Base-by-base conservation (phyloP, 768 basidiomycete genomes). In the Crucibulum laeve region DNA sequence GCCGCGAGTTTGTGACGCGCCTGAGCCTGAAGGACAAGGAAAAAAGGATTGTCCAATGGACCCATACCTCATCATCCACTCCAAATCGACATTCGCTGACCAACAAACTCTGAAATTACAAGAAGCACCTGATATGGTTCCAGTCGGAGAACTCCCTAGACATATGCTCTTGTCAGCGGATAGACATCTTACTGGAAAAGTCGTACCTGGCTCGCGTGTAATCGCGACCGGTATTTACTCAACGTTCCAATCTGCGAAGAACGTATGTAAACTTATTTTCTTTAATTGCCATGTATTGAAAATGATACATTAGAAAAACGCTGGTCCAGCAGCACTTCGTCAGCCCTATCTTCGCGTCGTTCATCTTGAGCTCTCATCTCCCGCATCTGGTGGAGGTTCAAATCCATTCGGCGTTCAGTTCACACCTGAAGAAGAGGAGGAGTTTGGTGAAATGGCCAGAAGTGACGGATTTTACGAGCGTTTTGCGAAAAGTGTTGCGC, bases 71-170 rank as follows among this genome's bases (percentile, higher is more conserved):
- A 94, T 99, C 58, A 72, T 97, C 13, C 96, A 99, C 63, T 86
- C 91, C 26, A 90, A 91, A 65, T 98, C 91, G 24, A 74, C 79
- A 4, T 99, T 98, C 58, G 86, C 93, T 5, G 96, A 99, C 59
- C 93, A 96, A 53, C 96, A 99, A 64, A 88, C 81, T 8, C 75
- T 99, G 53, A 99, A 99, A 61, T 77, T 99, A 10, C 96, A 99
- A 64, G 96, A 99, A 64, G 94, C 95, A 14, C 96, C 96, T 0
- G 96, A 99, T 62, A 96, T 97, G 91, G 96, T 99, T 1, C 96
- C 96, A 0, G 94, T 98, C 19, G 96, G 96, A 74, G 96, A 99
- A 59, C 71, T 99, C 32, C 96, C 96, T 6, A 69, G 94, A 38
- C 96, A 98, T 59, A 92, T 99, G 77, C 75, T 95, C 40, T 71